Evolutionary conservation across 257 asterid species (phyloP).

Genomic region (Catharanthus roseus): DNA sequence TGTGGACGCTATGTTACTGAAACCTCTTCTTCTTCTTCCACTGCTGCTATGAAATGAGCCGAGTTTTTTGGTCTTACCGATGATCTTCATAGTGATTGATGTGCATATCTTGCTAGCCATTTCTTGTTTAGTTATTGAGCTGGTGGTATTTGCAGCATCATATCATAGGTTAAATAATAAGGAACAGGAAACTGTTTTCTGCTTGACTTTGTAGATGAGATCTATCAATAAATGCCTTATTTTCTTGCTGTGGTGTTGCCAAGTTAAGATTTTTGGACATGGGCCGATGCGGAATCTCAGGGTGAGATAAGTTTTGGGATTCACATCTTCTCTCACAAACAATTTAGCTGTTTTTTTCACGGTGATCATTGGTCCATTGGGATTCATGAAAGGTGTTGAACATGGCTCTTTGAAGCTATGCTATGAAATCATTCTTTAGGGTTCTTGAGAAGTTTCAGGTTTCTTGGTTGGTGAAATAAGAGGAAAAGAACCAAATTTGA

Average conservation of each 20-base stretch:
- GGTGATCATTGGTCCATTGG: not conserved
- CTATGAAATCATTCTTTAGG: too few relatives aligned
- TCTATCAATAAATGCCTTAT: not conserved
- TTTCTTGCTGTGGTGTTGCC: not conserved
- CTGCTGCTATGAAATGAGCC: slow-evolving; percentile 14
- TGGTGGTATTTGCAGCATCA: not conserved
- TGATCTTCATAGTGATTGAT: not conserved
- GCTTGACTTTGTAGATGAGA: not conserved
- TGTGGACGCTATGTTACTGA: slow-evolving; percentile 27
- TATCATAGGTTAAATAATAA: not conserved
- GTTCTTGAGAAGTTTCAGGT: too few relatives aligned
- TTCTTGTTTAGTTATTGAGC: not conserved
- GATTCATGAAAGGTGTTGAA: not conserved
- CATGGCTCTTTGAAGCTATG: too few relatives aligned
- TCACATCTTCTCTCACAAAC: too few relatives aligned
- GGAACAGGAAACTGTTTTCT: not conserved
- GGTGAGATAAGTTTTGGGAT: too few relatives aligned
- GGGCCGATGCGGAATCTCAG: not conserved
- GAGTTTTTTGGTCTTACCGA: not conserved
- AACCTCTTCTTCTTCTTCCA: not conserved
- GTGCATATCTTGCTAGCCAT: not conserved
- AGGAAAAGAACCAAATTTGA: too few relatives aligned
- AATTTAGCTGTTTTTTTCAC: too few relatives aligned
- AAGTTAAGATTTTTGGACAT: not conserved
- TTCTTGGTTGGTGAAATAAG: too few relatives aligned